phyloP scores from a whole-genome alignment of 2,329 filamentous ascomycete species.

The Ampelomyces quisqualis region DNA sequence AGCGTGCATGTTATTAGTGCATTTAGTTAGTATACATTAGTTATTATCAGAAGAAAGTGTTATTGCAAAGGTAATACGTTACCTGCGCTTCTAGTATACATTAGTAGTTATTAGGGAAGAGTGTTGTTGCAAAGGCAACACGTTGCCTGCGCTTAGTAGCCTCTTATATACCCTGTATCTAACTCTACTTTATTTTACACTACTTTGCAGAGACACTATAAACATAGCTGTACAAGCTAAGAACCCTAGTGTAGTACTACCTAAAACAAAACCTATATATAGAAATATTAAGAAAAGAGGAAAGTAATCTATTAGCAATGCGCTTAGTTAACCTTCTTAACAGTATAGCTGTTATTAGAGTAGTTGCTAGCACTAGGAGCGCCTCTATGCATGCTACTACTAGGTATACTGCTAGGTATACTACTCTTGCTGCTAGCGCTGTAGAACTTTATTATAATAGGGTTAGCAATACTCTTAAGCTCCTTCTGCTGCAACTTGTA shows the following conservation, averaged over 20 bases:
- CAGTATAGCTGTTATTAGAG: conserved; percentile 60
- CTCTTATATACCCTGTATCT: too few relatives aligned
- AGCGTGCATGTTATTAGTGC: too few relatives aligned
- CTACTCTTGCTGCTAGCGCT: conserved; percentile 54
- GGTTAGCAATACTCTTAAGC: conserved; percentile 89
- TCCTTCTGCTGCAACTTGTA: conserved; percentile 92
- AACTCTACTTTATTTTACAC: too few relatives aligned
- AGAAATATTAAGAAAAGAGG: conserved; percentile 22
- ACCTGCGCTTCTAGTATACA: too few relatives aligned
- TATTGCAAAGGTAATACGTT: too few relatives aligned
- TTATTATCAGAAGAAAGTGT: too few relatives aligned
- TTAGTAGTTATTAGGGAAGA: too few relatives aligned
- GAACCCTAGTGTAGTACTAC: conserved; percentile 39
- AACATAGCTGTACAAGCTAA: conserved; percentile 33
- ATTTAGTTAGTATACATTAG: too few relatives aligned
- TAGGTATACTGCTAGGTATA: conserved; percentile 47
- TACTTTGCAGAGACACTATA: conserved; percentile 28
- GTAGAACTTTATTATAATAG: conserved; percentile 99
- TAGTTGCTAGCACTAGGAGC: conserved; percentile 45
- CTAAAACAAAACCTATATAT: conserved; percentile 42
- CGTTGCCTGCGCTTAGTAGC: too few relatives aligned
- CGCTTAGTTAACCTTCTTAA: conserved; percentile 66
- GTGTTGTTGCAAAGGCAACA: too few relatives aligned
- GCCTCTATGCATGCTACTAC: conserved; percentile 43
- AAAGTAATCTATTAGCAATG: conserved; percentile 27